Evolutionary conservation across 225 moss, liverwort and hornwort genomes (phyloP), one percentile per base, ranked within the genome.

Genomic region (Straminergon stramineum): DNA sequence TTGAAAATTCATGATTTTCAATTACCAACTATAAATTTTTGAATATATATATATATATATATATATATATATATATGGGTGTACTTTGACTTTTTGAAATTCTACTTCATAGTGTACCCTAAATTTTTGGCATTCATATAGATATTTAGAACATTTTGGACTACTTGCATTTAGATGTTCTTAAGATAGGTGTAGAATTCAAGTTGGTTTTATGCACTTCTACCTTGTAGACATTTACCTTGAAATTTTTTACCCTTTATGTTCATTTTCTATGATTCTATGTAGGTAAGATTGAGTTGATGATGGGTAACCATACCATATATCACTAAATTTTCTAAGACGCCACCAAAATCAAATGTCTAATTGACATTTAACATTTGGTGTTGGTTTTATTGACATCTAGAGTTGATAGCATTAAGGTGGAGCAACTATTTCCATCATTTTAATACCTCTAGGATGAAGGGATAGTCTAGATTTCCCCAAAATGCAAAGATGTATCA

Each of bases 181-280:
- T 19, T 0, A 51, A 19, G 12, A 48, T 75, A 19, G 4, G 17
- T 48, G 12, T 75, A 75, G 31, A 7, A 4, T 75, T 31, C 17
- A 75, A 75, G 4, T 51, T 75, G 7, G 12, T 11, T 31, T 31
- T 48, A 48, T 6, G 6, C 30, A 48, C 31, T 48, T 75, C 31
- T 7, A 75, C 12, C 19, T 48, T 75, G 12, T 0, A 51, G 0
- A 48, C 2, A 23, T 48, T 28, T 31, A 31, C 11, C 11, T 0
- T 18, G 0, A 2, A 0, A 19, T 75, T 51, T 24, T 48, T 48
- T 2, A 75, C 7, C 9, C 11, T 48, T 51, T 7, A 31, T 31
- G 0, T 31, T 31, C 11, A 75, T 11, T 31, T 75, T 48, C 12
- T 51, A 51, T 11, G 0, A 75, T 48, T 75, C 7, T 51, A 18